Evolutionary conservation across 768 basidiomycete genomes (phyloP).

Genomic region (Leccinum aurantiacum): DNA sequence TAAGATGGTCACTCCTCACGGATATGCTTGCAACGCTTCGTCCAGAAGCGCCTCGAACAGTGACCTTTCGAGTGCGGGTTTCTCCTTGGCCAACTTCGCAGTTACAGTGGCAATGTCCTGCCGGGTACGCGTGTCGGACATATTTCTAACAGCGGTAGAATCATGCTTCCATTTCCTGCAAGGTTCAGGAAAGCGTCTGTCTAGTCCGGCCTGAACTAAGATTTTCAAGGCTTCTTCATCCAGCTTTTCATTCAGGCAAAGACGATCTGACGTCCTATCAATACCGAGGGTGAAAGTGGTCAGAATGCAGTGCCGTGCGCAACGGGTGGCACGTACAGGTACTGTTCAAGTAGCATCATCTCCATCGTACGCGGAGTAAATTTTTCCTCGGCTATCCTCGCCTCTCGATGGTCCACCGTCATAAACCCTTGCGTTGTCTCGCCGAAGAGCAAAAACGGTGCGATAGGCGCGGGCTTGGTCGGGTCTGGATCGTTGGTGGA

Average conservation of each 20-base stretch:
- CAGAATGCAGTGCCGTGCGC: not conserved
- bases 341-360: conserved; percentile 11
- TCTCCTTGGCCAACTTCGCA: conserved; percentile 6
- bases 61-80: conserved; percentile 13
- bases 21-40: conserved; percentile 20
- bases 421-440: conserved; percentile 44
- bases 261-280: conserved; percentile 23
- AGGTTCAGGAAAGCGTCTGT: conserved; percentile 22
- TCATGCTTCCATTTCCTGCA: conserved; percentile 28
- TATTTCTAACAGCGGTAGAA: not conserved
- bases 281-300: not conserved
- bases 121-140: rapidly evolving
- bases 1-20: conserved; percentile 12
- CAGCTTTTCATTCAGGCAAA: conserved; percentile 26
- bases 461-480: conserved; percentile 6
- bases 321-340: conserved; percentile 20
- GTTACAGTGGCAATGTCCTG: not conserved
- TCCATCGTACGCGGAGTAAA: not conserved
- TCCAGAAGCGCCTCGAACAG: conserved; percentile 30
- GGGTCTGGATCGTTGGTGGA: conserved; percentile 7
- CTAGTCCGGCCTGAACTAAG: conserved; percentile 31
- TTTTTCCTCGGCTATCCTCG: not conserved
- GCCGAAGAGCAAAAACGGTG: conserved; percentile 37
- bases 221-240: conserved; percentile 27
- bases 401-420: conserved; percentile 28